Evolutionary conservation across 2,329 filamentous ascomycete species (phyloP).

Genomic region (Clarireedia sp.): DNA sequence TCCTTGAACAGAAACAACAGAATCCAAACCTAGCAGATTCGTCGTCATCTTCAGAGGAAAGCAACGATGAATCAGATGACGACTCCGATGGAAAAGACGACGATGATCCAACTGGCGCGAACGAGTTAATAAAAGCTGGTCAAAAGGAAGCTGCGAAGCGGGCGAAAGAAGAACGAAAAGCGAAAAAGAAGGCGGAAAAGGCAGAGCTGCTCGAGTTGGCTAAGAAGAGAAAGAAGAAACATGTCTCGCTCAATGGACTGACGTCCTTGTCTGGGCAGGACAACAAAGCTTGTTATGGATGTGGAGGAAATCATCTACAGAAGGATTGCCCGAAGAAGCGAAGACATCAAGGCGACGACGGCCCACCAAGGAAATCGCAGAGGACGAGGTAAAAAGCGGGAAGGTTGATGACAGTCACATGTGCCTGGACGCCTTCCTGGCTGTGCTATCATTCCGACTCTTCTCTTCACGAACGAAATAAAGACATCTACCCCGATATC

Average conservation of each 20-base stretch:
- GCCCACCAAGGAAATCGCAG: constrained; percentile 13
- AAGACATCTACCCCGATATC: too few species aligned
- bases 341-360: constrained; percentile 19
- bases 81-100: constrained; percentile 26
- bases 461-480: too few species aligned
- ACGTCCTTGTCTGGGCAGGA: constrained; percentile 50
- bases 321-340: constrained; percentile 44
- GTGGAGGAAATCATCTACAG: constrained; percentile 51
- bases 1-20: constrained; percentile 31
- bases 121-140: constrained; percentile 37
- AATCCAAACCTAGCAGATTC: constrained; percentile 29
- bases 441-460: too few species aligned
- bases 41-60: constrained; percentile 30
- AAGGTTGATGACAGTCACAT: too few species aligned
- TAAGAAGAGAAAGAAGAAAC: constrained; percentile 54
- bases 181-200: constrained; percentile 41
- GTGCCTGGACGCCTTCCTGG: too few species aligned
- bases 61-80: constrained; percentile 17
- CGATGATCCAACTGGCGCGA: constrained; percentile 35
- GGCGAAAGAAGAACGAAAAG: constrained; percentile 36
- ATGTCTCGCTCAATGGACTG: constrained; percentile 55
- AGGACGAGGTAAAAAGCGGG: constrained; percentile 8
- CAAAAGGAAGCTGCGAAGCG: constrained; percentile 37
- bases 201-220: constrained; percentile 44
- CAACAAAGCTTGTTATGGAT: constrained; percentile 45